Evolutionary conservation across 805 yeast genomes (phyloP).

Genomic region (Metschnikowia koreensis): DNA sequence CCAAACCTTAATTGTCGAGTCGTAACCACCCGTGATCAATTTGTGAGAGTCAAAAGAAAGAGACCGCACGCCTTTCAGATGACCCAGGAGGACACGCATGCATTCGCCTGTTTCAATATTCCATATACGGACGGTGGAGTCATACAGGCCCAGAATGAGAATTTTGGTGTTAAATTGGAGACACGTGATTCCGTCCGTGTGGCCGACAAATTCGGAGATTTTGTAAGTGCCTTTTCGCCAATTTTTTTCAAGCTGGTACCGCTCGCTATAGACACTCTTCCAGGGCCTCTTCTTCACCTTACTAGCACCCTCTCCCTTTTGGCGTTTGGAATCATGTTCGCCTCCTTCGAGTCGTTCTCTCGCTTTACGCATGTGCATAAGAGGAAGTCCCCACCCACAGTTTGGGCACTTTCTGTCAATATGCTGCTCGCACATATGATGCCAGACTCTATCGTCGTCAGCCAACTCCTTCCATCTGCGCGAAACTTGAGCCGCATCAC

Average conservation of each 20-base stretch:
- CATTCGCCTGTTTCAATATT: slow-evolving; percentile 76
- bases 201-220: slow-evolving; percentile 69
- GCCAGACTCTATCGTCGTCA: slow-evolving; percentile 97
- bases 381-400: slow-evolving; percentile 98
- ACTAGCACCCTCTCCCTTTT: slow-evolving; percentile 6
- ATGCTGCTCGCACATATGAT: slow-evolving; percentile 97
- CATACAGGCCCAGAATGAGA: slow-evolving; percentile 89
- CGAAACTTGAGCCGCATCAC: slow-evolving; percentile 91
- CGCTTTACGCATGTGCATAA: slow-evolving; percentile 83
- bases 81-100: slow-evolving; percentile 80
- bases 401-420: slow-evolving; percentile 96
- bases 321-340: slow-evolving; percentile 11
- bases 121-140: slow-evolving; percentile 92
- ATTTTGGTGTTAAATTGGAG: slow-evolving; percentile 75
- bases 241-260: slow-evolving; percentile 87
- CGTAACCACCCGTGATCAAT: slow-evolving; percentile 88
- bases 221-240: slow-evolving; percentile 85
- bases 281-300: slow-evolving; percentile 64
- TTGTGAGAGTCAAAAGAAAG: slow-evolving; percentile 85
- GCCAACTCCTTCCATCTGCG: slow-evolving; percentile 85
- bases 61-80: slow-evolving; percentile 81
- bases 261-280: slow-evolving; percentile 91
- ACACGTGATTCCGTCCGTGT: slow-evolving; percentile 84
- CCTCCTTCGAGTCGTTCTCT: slow-evolving; percentile 38
- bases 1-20: slow-evolving; percentile 92